A percentile compares a stretch with the other conserved stretches of the same genome.
Evolutionary conservation across 768 basidiomycete species (phyloP).

Genomic region (Mycena kentingensis): DNA sequence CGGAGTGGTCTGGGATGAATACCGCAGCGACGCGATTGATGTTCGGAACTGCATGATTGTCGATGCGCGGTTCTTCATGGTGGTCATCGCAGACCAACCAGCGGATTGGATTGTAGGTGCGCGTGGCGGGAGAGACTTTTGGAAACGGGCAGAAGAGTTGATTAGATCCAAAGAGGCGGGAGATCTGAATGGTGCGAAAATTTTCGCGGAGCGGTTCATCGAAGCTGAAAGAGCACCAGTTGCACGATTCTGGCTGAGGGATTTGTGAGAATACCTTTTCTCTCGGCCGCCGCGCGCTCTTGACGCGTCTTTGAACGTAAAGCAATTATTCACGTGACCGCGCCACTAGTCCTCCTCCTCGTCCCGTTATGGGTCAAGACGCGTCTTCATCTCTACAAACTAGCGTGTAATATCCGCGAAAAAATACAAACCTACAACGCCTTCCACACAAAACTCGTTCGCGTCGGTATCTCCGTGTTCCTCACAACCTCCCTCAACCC

Average conservation of each 20-base stretch:
- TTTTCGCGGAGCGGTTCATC: too few species aligned
- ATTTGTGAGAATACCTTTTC: too few species aligned
- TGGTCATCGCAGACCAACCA: not conserved
- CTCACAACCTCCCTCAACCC: slow-evolving; percentile 53
- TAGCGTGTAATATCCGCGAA: too few species aligned
- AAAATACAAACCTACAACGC: too few species aligned
- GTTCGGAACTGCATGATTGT: slow-evolving; percentile 10
- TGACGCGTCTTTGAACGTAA: too few species aligned
- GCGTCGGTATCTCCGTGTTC: slow-evolving; percentile 53
- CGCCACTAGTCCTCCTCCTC: not conserved
- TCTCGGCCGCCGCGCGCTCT: too few species aligned
- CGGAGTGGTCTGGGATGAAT: slow-evolving; percentile 10
- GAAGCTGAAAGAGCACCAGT: too few species aligned
- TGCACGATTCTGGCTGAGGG: too few species aligned
- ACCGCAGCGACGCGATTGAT: not conserved
- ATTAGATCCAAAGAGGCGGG: slow-evolving; percentile 9
- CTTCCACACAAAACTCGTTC: slow-evolving; percentile 54
- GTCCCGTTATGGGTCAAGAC: not conserved
- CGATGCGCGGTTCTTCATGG: slow-evolving; percentile 12
- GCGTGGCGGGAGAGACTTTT: slow-evolving; percentile 5
- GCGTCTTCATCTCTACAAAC: not conserved
- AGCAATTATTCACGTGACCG: too few species aligned
- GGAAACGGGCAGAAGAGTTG: slow-evolving; percentile 14
- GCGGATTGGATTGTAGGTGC: slow-evolving; percentile 9
- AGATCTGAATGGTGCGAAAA: not conserved